Conservation (phyloP, 1,284 basidiomycete genomes). For the Ustilago cynodontis region DNA sequence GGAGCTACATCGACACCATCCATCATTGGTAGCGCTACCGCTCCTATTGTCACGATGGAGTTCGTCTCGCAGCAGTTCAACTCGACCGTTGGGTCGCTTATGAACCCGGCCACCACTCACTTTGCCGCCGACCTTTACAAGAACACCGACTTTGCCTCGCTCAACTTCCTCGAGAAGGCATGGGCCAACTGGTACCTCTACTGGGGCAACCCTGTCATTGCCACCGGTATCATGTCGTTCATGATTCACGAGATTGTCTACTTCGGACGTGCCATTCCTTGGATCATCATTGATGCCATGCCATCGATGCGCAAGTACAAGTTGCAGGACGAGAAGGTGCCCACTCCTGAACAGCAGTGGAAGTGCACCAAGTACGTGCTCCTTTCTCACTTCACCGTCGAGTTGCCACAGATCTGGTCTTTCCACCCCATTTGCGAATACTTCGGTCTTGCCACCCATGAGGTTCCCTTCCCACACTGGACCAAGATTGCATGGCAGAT, state of each 20-base stretch:
- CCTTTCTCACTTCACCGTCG: conserved; percentile 94
- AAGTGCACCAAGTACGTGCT: conserved; percentile 95
- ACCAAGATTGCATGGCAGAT: conserved; percentile 77
- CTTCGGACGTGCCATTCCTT: conserved; percentile 94
- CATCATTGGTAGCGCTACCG: conserved; percentile 7
- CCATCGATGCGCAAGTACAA: conserved; percentile 96
- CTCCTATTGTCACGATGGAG: conserved; percentile 36
- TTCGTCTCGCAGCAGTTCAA: conserved; percentile 52
- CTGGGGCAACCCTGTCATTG: conserved; percentile 85
- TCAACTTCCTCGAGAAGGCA: conserved; percentile 61
- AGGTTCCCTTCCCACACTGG: conserved; percentile 84
- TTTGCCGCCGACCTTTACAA: conserved; percentile 71
- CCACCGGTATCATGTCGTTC: conserved; percentile 94
- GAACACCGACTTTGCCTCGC: conserved; percentile 53
- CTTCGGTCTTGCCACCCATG: conserved; percentile 90
- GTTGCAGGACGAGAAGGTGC: conserved; percentile 84
- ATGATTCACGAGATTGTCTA: conserved; percentile 94
- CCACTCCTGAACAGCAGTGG: conserved; percentile 88
- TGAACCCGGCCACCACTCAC: conserved; percentile 47
- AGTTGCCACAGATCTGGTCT: conserved; percentile 93
- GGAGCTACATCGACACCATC: conserved; percentile 8
- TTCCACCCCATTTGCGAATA: conserved; percentile 94
- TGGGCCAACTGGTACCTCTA: conserved; percentile 71
- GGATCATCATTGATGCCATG: conserved; percentile 94
- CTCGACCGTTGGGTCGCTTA: conserved; percentile 47